phyloP scores from a whole-genome alignment of 371 early-diverging fungal species.

The Apophysomyces trapeziformis region DNA sequence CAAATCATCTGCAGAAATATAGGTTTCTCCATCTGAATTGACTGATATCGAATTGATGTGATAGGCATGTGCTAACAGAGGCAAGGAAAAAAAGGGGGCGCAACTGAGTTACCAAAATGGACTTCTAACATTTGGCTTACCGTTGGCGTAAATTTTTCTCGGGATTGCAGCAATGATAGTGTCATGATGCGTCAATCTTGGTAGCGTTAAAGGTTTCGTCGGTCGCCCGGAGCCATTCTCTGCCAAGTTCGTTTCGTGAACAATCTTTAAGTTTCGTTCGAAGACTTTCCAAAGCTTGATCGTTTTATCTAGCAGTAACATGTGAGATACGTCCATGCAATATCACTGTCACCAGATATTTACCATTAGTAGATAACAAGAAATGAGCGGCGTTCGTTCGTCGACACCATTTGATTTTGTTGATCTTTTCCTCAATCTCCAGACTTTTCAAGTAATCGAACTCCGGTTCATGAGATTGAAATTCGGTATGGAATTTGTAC shows the following conservation, averaged over 20 bases:
- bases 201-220: slow-evolving; percentile 67
- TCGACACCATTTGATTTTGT: slow-evolving; percentile 97
- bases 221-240: slow-evolving; percentile 72
- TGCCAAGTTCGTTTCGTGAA: slow-evolving; percentile 84
- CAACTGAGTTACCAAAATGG: too few species aligned
- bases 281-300: slow-evolving; percentile 99
- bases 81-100: too few species aligned
- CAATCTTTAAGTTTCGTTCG: slow-evolving; percentile 94
- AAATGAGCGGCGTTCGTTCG: slow-evolving; percentile 95
- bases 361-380: slow-evolving; percentile 96
- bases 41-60: slow-evolving; percentile 99
- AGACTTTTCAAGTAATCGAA: slow-evolving; percentile 99
- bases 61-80: slow-evolving; percentile 95
- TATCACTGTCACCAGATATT: neutral
- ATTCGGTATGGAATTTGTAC: slow-evolving; percentile 98
- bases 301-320: slow-evolving; percentile 97
- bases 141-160: slow-evolving; percentile 91
- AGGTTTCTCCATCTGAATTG: slow-evolving; percentile 97
- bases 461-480: slow-evolving; percentile 99
- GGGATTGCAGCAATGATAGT: slow-evolving; percentile 96
- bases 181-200: slow-evolving; percentile 90
- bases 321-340: slow-evolving; percentile 26
- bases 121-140: slow-evolving; percentile 16
- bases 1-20: slow-evolving; percentile 97
- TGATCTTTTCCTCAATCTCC: slow-evolving; percentile 99